Base-by-base conservation (phyloP, 352 stramenopile species). In the Plasmopara muralis region DNA sequence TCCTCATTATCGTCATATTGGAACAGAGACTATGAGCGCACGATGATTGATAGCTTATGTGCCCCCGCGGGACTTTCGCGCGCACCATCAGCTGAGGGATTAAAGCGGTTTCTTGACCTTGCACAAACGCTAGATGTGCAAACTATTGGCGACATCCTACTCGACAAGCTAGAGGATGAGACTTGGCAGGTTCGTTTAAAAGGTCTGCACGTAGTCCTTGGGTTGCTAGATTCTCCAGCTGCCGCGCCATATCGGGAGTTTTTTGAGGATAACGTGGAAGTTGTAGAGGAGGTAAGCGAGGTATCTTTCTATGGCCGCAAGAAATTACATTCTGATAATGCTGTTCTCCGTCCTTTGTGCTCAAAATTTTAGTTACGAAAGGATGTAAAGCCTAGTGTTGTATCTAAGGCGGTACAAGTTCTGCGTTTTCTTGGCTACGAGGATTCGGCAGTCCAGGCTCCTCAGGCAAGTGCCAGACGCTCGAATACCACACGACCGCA, bases 61-160 rank as follows among this genome's bases (percentile, higher is more conserved):
- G 78, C 81, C 7, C 79, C 84, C 2, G 83, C 74, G 29, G 84
- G 84, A 4, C 66, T 95, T 2, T 77, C 83, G 0, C 80, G 83
- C 10, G 84, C 82, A 9, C 83, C 84, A 9, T 81, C 84, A 14
- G 61, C 80, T 6, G 84, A 95, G 54, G 80, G 68, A 10, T 57
- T 95, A 8, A 87, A 87, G 59, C 74, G 84, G 1, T 95, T 95
- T 54, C 71, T 95, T 14, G 82, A 95, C 34, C 67, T 95, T 53
- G 84, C 84, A 14, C 83, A 95, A 58, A 93, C 82, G 10, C 66
- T 95, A 1, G 79, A 95, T 54, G 58, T 70, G n/a, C 70, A 89
- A 53, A 89, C 76, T 29, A 90, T 95, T 55, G 82, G 82, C 33
- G 82, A 93, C 30, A 88, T 95, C 16, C 52, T 95, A 39, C 57